Evolutionary conservation across 257 asterid species (phyloP).

Genomic region (Plantago elongata): DNA sequence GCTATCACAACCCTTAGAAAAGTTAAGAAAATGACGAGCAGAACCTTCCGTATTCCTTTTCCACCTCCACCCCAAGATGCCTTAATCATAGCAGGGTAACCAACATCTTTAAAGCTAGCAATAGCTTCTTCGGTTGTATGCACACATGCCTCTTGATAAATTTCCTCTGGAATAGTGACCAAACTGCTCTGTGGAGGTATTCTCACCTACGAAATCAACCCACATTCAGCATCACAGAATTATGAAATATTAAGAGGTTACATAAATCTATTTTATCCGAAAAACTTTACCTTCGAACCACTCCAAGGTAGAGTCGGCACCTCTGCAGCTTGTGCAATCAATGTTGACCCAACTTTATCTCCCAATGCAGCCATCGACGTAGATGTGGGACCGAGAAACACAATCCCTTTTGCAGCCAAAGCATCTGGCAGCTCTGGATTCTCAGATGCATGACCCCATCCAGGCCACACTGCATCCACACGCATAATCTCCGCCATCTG

Average conservation of each 20-base stretch:
- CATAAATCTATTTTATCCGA: constrained; percentile 4
- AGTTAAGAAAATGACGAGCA: constrained; percentile 14
- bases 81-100: constrained; percentile 99
- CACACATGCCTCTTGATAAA: constrained; percentile 85
- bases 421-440: constrained; percentile 98
- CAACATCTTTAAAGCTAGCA: constrained; percentile 92
- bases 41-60: constrained; percentile 98
- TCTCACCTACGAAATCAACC: constrained; percentile 54
- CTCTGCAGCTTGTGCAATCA: constrained; percentile 97
- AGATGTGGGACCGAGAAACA: constrained; percentile 95
- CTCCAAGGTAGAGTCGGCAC: constrained; percentile 99
- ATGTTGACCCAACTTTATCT: constrained; percentile 94
- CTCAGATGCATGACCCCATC: constrained; percentile 99
- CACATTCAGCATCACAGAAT: constrained; percentile 17
- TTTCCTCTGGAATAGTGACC: constrained; percentile 76
- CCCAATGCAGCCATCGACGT: constrained; percentile 94
- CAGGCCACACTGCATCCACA: constrained; percentile 99
- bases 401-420: constrained; percentile 65
- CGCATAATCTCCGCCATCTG: constrained; percentile 98
- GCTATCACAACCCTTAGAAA: no score
- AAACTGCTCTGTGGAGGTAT: constrained; percentile 68
- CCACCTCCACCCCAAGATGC: constrained; percentile 99
- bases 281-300: constrained; percentile 75
- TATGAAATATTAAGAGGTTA: neutral
- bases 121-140: constrained; percentile 93